Percentiles rank a stretch among this genome's conserved stretches.
Evolutionary conservation across 768 basidiomycete species (phyloP).

Genomic region (Auricularia sp.): DNA sequence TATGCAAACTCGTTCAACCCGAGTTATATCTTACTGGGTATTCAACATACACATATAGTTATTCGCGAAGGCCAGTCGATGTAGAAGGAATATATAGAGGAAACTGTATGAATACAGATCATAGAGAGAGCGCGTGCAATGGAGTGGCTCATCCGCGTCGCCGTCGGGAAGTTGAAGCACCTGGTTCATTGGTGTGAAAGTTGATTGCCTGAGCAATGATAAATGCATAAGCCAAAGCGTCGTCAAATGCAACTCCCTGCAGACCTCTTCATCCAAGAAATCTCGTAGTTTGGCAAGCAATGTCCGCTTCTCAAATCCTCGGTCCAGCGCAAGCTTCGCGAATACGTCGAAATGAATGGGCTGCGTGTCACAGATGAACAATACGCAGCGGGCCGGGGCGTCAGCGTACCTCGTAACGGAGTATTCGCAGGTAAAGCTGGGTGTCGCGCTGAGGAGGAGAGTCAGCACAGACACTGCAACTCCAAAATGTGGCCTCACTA

Average conservation of each 20-base stretch:
- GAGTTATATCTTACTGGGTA: neutral
- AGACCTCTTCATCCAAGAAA: constrained; percentile 51
- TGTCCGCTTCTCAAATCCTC: constrained; percentile 21
- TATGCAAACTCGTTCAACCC: neutral
- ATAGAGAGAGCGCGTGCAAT: neutral
- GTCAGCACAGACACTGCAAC: constrained; percentile 2
- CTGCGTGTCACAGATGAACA: constrained; percentile 21
- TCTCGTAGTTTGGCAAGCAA: constrained; percentile 32
- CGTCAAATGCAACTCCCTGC: constrained; percentile 5
- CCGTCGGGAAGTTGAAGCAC: neutral
- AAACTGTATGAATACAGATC: neutral
- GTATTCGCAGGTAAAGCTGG: constrained; percentile 42
- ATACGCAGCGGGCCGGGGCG: no score
- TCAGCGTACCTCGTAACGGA: constrained; percentile 53
- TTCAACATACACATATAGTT: neutral
- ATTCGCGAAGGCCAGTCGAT: neutral
- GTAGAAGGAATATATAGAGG: no score
- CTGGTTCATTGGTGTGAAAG: constrained; percentile 30
- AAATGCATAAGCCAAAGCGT: neutral
- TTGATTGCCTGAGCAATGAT: constrained; percentile 37
- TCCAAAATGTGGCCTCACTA: neutral
- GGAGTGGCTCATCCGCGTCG: neutral
- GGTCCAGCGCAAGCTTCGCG: constrained; percentile 29
- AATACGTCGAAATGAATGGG: constrained; percentile 52
- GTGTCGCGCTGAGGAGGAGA: constrained; percentile 21